Evolutionary conservation across 1,284 basidiomycete species (phyloP).

Genomic region (Termitomyces sp.): DNA sequence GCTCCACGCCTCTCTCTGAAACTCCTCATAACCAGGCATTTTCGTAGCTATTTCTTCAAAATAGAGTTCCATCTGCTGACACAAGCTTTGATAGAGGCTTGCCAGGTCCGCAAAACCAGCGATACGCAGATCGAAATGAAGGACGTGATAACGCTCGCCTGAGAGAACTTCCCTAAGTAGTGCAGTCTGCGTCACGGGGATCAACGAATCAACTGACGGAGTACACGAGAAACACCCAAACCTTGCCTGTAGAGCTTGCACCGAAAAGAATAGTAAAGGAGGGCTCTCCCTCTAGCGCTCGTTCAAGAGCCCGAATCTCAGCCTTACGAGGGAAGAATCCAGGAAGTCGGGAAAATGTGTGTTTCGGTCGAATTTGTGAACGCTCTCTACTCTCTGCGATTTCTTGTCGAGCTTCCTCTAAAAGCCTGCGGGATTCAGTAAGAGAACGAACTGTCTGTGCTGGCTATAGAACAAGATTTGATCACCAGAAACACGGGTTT

Average conservation of each 20-base stretch:
- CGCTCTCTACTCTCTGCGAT: conserved; percentile 62
- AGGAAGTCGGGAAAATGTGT: conserved; percentile 72
- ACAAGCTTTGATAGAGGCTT: conserved; percentile 70
- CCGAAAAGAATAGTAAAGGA: conserved; percentile 79
- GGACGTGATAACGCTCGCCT: conserved; percentile 62
- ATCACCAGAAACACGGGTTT: conserved; percentile 8
- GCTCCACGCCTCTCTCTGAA: conserved; percentile 67
- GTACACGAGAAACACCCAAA: conserved; percentile 19
- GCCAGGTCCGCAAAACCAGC: conserved; percentile 77
- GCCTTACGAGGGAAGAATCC: conserved; percentile 65
- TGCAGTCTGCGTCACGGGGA: conserved; percentile 47
- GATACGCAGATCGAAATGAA: conserved; percentile 80
- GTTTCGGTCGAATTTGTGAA: conserved; percentile 64
- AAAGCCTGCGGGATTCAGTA: conserved; percentile 65
- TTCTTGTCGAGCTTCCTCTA: conserved; percentile 73
- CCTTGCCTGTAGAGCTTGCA: conserved; percentile 78
- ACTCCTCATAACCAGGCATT: conserved; percentile 65
- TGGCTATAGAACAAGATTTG: conserved; percentile 42
- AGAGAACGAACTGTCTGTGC: conserved; percentile 72
- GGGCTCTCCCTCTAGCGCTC: conserved; percentile 62
- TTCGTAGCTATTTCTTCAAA: conserved; percentile 59
- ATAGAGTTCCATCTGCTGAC: conserved; percentile 76
- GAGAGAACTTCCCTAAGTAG: conserved; percentile 73
- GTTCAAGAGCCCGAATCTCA: conserved; percentile 60
- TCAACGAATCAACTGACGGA: background rate